Evolutionary conservation across 164 flowering plant species (phyloP).

Genomic region (Hamamelis virginiana): DNA sequence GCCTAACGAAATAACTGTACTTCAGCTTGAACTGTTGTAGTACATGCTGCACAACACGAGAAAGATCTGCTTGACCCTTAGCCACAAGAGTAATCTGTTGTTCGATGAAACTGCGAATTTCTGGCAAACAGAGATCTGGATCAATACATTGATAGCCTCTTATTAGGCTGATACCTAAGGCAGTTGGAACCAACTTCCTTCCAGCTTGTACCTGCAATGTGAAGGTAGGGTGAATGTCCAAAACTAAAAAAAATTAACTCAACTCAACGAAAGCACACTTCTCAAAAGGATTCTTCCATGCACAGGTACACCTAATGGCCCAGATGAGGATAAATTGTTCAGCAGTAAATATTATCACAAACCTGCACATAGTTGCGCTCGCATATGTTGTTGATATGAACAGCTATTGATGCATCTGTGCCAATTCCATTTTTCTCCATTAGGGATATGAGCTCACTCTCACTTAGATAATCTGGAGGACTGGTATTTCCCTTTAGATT

Average conservation of each 20-base stretch:
- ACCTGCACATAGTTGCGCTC: slow-evolving; percentile 98
- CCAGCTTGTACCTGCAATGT: slow-evolving; percentile 81
- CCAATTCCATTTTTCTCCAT: slow-evolving; percentile 99
- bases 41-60: slow-evolving; percentile 74
- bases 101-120: slow-evolving; percentile 95
- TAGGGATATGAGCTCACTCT: slow-evolving; percentile 91
- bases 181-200: slow-evolving; percentile 84
- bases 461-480: slow-evolving; percentile 92
- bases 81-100: slow-evolving; percentile 93
- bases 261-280: no score
- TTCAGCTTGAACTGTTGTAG: slow-evolving; percentile 74
- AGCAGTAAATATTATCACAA: not conserved
- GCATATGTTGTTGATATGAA: slow-evolving; percentile 92
- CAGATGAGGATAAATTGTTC: not conserved
- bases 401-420: slow-evolving; percentile 97
- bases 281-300: not conserved
- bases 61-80: slow-evolving; percentile 86
- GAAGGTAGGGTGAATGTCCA: slow-evolving; percentile 10
- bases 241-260: not conserved
- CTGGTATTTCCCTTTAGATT: slow-evolving; percentile 63
- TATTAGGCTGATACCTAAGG: slow-evolving; percentile 75
- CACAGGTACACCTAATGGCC: not conserved
- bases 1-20: slow-evolving; percentile 72
- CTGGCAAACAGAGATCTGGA: slow-evolving; percentile 96
- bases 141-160: slow-evolving; percentile 94